Evolutionary conservation across 345 rosid genomes (phyloP).

Genomic region (Eucalyptus erythrocorys): DNA sequence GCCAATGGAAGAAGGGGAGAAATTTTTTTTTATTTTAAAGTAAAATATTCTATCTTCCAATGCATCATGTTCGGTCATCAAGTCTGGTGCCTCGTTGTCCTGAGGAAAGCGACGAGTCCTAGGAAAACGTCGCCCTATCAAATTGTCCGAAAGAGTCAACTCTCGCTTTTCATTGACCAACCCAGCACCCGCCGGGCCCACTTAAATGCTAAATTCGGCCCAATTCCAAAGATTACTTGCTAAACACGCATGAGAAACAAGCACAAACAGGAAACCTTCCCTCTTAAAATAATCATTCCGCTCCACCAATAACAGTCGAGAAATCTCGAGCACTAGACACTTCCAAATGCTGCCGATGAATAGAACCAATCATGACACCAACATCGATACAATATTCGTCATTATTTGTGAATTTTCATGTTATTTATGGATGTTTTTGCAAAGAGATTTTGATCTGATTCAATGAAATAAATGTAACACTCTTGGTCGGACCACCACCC

Average conservation of each 20-base stretch:
- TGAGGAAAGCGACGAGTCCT: background rate
- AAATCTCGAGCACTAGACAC: background rate
- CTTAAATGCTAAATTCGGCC: background rate
- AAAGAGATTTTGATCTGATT: accelerated
- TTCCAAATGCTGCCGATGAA: background rate
- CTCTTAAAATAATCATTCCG: background rate
- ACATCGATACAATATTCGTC: accelerated
- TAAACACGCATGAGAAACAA: background rate
- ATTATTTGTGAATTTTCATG: accelerated
- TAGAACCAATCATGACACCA: background rate
- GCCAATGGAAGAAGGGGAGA: too few species aligned
- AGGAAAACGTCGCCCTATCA: background rate
- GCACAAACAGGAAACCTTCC: background rate
- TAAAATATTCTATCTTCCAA: background rate
- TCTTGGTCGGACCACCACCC: accelerated
- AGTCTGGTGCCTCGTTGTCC: background rate
- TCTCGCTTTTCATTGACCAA: background rate
- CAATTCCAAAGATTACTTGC: background rate
- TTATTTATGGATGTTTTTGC: accelerated
- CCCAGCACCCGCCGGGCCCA: background rate
- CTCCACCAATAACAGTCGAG: background rate
- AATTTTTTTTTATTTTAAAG: too few species aligned
- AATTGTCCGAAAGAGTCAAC: background rate
- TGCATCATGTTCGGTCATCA: background rate
- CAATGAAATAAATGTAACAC: background rate